phyloP scores from a whole-genome alignment of 306 rosid genomes.

The Prinsepia uniflora region DNA sequence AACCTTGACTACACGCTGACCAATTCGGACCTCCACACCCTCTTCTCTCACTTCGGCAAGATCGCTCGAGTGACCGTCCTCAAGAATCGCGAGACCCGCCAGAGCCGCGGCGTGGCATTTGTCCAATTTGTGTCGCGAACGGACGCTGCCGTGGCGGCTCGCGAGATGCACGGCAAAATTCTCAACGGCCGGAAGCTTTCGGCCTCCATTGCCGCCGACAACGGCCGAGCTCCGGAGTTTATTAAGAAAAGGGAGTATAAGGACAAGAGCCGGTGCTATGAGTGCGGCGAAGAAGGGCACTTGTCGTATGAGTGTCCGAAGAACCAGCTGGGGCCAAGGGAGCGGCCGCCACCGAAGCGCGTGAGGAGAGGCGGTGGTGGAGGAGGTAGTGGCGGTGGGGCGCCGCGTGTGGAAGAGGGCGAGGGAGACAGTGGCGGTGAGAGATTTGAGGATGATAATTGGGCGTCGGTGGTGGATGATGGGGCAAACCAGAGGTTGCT shows the following conservation, averaged over 20 bases:
- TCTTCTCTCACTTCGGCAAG: constrained; percentile 77
- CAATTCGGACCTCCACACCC: constrained; percentile 88
- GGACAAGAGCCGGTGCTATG: constrained; percentile 75
- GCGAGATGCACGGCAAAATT: constrained; percentile 52
- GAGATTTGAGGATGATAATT: constrained; percentile 68
- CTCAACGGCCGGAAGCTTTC: constrained; percentile 68
- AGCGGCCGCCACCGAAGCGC: constrained; percentile 50
- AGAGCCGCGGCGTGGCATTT: constrained; percentile 82
- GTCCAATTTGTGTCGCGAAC: constrained; percentile 70
- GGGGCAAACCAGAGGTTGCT: constrained; percentile 43
- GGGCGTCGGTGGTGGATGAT: constrained; percentile 82
- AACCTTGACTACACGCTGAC: constrained; percentile 79
- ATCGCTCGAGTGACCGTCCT: constrained; percentile 86
- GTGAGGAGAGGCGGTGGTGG: constrained; percentile 20
- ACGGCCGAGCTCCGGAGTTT: constrained; percentile 83
- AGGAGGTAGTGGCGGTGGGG: not conserved
- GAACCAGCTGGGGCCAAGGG: constrained; percentile 73
- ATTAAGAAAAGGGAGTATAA: constrained; percentile 60
- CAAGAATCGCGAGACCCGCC: constrained; percentile 80
- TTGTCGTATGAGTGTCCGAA: constrained; percentile 75
- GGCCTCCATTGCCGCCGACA: constrained; percentile 78
- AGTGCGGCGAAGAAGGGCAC: constrained; percentile 76
- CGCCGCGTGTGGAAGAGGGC: constrained; percentile 25
- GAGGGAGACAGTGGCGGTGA: constrained; percentile 35
- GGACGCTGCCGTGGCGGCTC: constrained; percentile 53